Base-by-base conservation (phyloP, 177 flowering plant genomes). In the Vitis hybrid region DNA sequence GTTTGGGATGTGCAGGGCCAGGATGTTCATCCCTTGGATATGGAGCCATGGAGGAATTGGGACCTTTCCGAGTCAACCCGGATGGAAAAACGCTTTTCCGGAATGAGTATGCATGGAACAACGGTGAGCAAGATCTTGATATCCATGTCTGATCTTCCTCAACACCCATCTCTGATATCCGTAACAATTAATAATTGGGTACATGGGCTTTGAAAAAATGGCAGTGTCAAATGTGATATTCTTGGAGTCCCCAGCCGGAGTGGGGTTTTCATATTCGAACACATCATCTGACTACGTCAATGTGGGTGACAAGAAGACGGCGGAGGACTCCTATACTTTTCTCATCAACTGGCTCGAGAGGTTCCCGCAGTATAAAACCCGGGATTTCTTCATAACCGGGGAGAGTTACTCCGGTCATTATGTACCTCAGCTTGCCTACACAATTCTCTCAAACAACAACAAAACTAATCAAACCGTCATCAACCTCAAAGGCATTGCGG, bases 391-490 rank as follows among this genome's bases (percentile, higher is more conserved):
- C 67, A 80, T 86, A 2, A 45, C 88, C 0, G 91, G 89, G 10
- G 93, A 89, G 74, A 88, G 94, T 77, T 88, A 86, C 60, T 89
- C 84, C 1, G 90, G 90, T 6, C 89, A 87, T 57, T 88, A 83
- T 49, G 89, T 80, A 1, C 94, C 94, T 31, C 92, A 89, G 63
- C 84, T 89, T 1, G 91, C 91, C 14, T 56, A 76, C 5, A 69
- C 74, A 51, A 82, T 87, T 31, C 74, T 83, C 22, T 59, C 59
- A 1, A 60, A 74, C 13, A 82, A 82, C 74, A 76, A 76, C 48
- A 62, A 19, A 29, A 58, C 74, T 10, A 74, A 70, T 29, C 74
- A 78, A 56, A 73, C 80, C 6, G 50, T 52, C 29, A 79, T 84
- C 56, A 84, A 84, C 14, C 78, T 86, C 45, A 80, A 79, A 79